A percentile compares a stretch with the other conserved stretches of the same genome.
phyloP scores from a whole-genome alignment of 441 rosid genomes.

The Croton setiger region DNA sequence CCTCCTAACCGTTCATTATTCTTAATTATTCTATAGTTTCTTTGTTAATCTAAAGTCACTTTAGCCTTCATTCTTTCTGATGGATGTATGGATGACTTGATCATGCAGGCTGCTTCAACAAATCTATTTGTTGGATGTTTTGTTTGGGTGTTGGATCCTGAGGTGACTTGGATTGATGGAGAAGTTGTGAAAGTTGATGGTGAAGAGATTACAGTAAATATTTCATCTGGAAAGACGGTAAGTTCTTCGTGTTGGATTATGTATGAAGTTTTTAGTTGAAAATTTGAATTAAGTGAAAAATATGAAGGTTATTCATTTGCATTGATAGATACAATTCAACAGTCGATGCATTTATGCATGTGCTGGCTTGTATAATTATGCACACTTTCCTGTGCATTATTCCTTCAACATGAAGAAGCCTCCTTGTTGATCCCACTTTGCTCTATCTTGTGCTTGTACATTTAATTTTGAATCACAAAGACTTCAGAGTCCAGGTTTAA shows the following conservation, averaged over 20 bases:
- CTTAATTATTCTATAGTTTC: not conserved
- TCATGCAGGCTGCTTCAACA: slow-evolving; percentile 51
- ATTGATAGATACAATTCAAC: not conserved
- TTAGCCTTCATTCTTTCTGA: not conserved
- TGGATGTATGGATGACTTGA: slow-evolving; percentile 18
- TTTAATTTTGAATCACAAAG: slow-evolving; percentile 7
- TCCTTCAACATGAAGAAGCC: not conserved
- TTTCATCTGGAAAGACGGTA: slow-evolving; percentile 63
- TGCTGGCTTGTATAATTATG: not conserved
- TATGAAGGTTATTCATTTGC: not conserved
- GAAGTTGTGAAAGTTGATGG: slow-evolving; percentile 59
- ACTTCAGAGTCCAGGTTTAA: slow-evolving; percentile 5
- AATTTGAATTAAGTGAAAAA: not conserved
- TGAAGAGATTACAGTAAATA: slow-evolving; percentile 47
- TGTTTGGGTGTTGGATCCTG: slow-evolving; percentile 87
- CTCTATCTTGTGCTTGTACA: slow-evolving; percentile 27
- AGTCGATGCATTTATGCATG: not conserved
- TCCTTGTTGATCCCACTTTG: slow-evolving; percentile 21
- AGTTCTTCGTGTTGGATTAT: slow-evolving; percentile 22
- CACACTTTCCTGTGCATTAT: not conserved
- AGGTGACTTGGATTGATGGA: slow-evolving; percentile 85
- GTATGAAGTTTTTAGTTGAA: not conserved
- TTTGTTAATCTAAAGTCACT: slow-evolving; percentile 4
- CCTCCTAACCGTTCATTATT: not conserved
- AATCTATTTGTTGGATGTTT: slow-evolving; percentile 55